These are phyloP conservation scores for Colletotrichum costaricense DNA, from an alignment of 2,329 filamentous ascomycete species.

Conservation along the genomic window DNA sequence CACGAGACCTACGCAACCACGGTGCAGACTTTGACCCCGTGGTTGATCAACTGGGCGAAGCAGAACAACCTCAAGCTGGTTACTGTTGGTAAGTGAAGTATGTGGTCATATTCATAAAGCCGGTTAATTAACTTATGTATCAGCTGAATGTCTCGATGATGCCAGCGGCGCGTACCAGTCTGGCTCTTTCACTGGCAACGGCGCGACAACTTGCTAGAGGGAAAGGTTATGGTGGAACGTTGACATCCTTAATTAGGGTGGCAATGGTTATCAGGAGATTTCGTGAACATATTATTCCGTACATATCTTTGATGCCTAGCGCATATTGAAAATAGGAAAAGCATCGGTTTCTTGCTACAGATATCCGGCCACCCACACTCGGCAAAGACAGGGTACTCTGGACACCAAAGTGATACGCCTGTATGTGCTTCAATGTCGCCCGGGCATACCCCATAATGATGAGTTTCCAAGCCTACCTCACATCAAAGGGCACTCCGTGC, in stretches of 20 bases:
- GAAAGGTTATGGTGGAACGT: neutral
- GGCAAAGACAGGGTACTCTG: too few species aligned
- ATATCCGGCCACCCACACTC: too few species aligned
- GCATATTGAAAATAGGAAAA: neutral
- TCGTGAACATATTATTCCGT: neutral
- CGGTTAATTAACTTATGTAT: neutral
- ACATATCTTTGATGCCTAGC: neutral
- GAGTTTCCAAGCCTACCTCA: too few species aligned
- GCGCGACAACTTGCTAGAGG: constrained; percentile 44
- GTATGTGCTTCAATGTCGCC: too few species aligned
- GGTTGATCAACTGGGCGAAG: constrained; percentile 62
- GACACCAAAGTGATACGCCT: too few species aligned
- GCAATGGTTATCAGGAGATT: neutral
- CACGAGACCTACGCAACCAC: constrained; percentile 65
- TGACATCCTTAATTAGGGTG: neutral
- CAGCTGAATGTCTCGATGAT: constrained; percentile 57
- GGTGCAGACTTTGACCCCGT: constrained; percentile 59
- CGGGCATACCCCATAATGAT: too few species aligned
- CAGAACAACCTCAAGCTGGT: constrained; percentile 60
- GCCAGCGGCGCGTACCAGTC: constrained; percentile 52
- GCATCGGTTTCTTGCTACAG: neutral
- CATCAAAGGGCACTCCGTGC: too few species aligned
- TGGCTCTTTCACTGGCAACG: constrained; percentile 50
- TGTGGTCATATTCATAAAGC: too few species aligned
- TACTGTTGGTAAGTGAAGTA: constrained; percentile 57